Evolutionary conservation across 805 yeast species (phyloP), one percentile per base, ranked within the genome.

Genomic region (Kuraishia borneana): DNA sequence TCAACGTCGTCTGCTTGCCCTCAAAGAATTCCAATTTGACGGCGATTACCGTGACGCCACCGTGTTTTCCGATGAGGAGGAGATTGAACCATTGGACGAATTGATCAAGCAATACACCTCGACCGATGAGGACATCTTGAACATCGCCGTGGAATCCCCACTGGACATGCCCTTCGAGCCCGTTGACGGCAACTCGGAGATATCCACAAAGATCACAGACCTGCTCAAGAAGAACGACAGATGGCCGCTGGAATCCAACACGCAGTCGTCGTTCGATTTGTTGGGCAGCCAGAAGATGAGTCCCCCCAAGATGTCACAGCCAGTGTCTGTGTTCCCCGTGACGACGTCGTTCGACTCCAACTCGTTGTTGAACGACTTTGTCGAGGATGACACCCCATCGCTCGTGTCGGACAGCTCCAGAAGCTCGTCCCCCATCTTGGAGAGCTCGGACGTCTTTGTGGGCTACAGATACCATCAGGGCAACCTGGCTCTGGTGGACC

Each of bases 391-490:
- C 10, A 20, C 16, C 12, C 25, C 22, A 13, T n/a, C 32, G 22
- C 25, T 30, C 25, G 21, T 30, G 18, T 19, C 32, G 25, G 14
- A 18, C 32, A 30, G 18, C n/a, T 19, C 23, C 25, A 6, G 32
- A n/a, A 12, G 25, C 14, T 18, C 32, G 23, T 30, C 25, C 8
- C 23, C 25, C 14, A 9, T 25, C 10, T 14, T 21, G 5, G 21
- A 19, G 4, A 17, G 21, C 31, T 28, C 31, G 16, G 21, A 28
- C 31, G 6, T 28, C 21, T 7, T 18, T 14, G 26, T 35, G 17
- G 51, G 48, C 21, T 54, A 53, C 36, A 43, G 58, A 23, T 50
- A 44, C 42, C 50, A 45, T 34, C 45, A 44, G 28, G 40, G 47
- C 18, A 53, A 52, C 33, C 37, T 54, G 13, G 51, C 58, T 2